A percentile compares a stretch with the other conserved stretches of the same genome.
phyloP scores from a whole-genome alignment of 148 eudicot genomes.

The Rhododendron ferrugineum region DNA sequence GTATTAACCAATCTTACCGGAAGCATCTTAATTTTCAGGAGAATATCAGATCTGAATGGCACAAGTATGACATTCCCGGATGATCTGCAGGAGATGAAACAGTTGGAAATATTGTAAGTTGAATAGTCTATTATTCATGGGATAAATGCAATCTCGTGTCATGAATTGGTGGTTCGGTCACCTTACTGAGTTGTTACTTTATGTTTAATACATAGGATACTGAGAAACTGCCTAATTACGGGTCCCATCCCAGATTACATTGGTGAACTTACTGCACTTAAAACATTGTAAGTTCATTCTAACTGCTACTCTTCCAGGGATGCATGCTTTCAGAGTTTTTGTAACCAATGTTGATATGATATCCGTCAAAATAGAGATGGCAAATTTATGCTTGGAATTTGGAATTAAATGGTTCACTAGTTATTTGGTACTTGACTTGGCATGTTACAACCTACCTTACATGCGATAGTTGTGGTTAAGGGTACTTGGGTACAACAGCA shows the following conservation, averaged over 20 bases:
- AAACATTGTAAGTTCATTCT: constrained; percentile 2
- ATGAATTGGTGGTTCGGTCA: neutral
- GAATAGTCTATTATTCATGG: neutral
- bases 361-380: neutral
- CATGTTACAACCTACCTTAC: neutral
- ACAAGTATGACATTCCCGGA: constrained; percentile 43
- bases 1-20: neutral
- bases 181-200: neutral
- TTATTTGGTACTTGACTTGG: neutral
- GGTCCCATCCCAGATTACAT: constrained; percentile 50
- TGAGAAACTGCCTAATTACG: constrained; percentile 66
- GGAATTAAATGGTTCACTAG: neutral
- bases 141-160: neutral
- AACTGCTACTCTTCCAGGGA: neutral
- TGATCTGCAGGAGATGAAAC: constrained; percentile 33
- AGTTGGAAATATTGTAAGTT: constrained; percentile 47
- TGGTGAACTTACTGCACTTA: constrained; percentile 27
- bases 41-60: constrained; percentile 62
- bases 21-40: constrained; percentile 42
- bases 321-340: neutral
- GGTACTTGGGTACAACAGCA: neutral
- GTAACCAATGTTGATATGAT: neutral
- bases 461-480: neutral
- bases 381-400: neutral
- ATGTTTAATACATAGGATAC: constrained; percentile 37